Evolutionary conservation across 1,139 yeast genomes (phyloP).

Genomic region (Pneumocystis carinii): DNA sequence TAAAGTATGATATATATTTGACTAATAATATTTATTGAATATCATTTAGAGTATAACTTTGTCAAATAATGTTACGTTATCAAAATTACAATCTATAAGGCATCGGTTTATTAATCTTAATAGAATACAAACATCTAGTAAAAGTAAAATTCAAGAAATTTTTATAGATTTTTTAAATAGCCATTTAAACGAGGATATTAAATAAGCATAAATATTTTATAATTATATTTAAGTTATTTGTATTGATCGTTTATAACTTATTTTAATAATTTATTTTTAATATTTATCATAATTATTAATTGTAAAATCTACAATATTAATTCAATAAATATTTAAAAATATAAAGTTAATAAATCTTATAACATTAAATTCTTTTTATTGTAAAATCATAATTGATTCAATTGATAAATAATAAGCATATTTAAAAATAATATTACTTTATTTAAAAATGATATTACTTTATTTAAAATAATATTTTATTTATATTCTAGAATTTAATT

Average conservation of each 20-base stretch:
- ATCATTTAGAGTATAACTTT: constrained; percentile 26
- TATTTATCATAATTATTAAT: background rate
- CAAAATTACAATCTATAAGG: constrained; percentile 70
- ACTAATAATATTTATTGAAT: background rate
- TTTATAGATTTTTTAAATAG: constrained; percentile 60
- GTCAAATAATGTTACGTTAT: constrained; percentile 54
- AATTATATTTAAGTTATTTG: no score
- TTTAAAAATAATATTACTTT: no score
- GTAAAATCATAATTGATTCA: no score
- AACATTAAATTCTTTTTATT: background rate
- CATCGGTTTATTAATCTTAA: constrained; percentile 69
- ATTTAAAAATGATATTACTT: no score
- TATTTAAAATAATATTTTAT: no score
- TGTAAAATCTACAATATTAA: background rate
- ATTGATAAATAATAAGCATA: no score
- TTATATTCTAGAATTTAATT: no score
- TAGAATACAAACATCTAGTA: constrained; percentile 52
- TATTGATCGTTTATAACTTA: background rate
- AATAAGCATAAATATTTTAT: no score
- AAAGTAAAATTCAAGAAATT: constrained; percentile 48
- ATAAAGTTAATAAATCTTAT: background rate
- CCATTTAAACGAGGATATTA: constrained; percentile 2
- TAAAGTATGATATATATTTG: constrained; percentile 26
- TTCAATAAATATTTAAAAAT: background rate
- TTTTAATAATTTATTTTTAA: background rate